phyloP scores from a whole-genome alignment of 768 basidiomycete species.

The Pseudohyphozyma bogoriensis region DNA sequence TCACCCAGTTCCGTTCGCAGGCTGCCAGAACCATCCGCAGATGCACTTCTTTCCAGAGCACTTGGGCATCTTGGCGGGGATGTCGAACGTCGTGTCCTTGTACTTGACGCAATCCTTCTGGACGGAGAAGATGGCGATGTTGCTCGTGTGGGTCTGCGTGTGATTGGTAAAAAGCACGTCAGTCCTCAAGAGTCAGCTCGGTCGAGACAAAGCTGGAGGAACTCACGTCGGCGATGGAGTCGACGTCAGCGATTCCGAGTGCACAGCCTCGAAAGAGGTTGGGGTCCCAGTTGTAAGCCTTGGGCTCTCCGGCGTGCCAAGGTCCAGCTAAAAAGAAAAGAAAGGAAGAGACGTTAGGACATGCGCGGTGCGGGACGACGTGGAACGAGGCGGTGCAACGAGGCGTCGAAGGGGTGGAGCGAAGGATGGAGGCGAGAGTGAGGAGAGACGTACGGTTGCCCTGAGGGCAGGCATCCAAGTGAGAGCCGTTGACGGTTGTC shows the following conservation, averaged over 20 bases:
- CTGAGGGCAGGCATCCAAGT: neutral
- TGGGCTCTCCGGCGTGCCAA: slow-evolving; percentile 22
- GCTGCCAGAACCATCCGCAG: slow-evolving; percentile 31
- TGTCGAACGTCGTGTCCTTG: slow-evolving; percentile 29
- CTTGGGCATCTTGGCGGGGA: slow-evolving; percentile 33
- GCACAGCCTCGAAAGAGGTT: slow-evolving; percentile 21
- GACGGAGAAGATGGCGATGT: slow-evolving; percentile 33
- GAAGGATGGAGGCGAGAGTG: too few species aligned
- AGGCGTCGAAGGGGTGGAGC: too few species aligned
- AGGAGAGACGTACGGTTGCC: neutral
- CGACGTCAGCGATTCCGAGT: slow-evolving; percentile 5
- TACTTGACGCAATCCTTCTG: slow-evolving; percentile 33
- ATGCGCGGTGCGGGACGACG: neutral
- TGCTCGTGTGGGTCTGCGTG: slow-evolving; percentile 32
- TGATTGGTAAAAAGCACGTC: too few species aligned
- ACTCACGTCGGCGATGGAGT: neutral
- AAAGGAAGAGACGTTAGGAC: neutral
- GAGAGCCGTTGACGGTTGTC: slow-evolving; percentile 1
- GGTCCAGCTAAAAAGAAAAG: neutral
- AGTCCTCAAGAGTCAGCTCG: too few species aligned
- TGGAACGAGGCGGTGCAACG: too few species aligned
- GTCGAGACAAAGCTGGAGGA: too few species aligned
- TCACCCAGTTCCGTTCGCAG: slow-evolving; percentile 13
- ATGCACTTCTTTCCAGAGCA: slow-evolving; percentile 35
- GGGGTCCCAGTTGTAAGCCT: neutral